Percentiles rank a stretch among this genome's conserved stretches.
Evolutionary conservation across 2,329 filamentous ascomycete genomes (phyloP).

Genomic region (Fusarium tricinctum): DNA sequence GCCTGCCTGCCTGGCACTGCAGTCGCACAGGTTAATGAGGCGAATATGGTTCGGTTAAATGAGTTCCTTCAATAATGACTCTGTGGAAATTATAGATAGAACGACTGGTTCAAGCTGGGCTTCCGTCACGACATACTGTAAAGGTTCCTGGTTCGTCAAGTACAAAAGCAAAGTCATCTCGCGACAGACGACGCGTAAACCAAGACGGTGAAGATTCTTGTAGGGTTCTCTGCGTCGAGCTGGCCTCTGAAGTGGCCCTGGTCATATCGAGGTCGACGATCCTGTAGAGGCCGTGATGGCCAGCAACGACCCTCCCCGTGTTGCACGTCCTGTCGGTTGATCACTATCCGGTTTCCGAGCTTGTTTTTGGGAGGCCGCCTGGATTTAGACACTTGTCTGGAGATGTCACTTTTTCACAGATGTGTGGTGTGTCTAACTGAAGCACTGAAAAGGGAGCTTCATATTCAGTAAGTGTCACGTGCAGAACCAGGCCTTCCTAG

Average conservation of each 20-base stretch:
- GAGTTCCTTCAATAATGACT: not conserved
- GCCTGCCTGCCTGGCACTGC: slow-evolving; percentile 1
- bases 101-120: not conserved
- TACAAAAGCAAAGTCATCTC: not conserved
- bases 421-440: not conserved
- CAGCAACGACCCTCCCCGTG: slow-evolving; percentile 7
- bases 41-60: not conserved
- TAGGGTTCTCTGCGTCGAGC: slow-evolving; percentile 11
- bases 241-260: slow-evolving; percentile 22
- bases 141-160: not conserved
- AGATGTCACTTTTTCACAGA: not conserved
- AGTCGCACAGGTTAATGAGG: not conserved
- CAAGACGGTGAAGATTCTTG: not conserved
- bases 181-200: slow-evolving; percentile 2
- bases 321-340: slow-evolving; percentile 17
- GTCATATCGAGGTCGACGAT: slow-evolving; percentile 14
- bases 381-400: not conserved
- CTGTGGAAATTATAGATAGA: not conserved
- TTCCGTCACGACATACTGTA: not conserved
- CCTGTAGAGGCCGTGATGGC: slow-evolving; percentile 6
- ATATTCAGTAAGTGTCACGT: slow-evolving; percentile 2
- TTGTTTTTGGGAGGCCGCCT: slow-evolving; percentile 19
- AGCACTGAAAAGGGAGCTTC: not conserved
- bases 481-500: not conserved
- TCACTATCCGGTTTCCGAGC: slow-evolving; percentile 25